phyloP scores from a whole-genome alignment of 192 early-diverging fungal species.

The Podila verticillata region DNA sequence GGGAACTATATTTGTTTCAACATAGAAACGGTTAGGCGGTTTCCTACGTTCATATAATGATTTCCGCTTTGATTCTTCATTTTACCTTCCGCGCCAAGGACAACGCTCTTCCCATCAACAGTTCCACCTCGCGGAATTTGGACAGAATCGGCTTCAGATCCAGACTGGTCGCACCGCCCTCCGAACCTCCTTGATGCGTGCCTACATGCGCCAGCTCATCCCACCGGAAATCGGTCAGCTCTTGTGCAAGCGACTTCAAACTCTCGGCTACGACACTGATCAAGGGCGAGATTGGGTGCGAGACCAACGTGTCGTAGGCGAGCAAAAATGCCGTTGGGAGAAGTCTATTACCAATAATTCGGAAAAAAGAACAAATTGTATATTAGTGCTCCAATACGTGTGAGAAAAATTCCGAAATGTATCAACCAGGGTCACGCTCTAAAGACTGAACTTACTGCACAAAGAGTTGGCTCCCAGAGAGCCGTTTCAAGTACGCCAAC shows the following conservation, averaged over 20 bases:
- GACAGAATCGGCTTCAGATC: constrained; percentile 35
- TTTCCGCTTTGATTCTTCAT: not conserved
- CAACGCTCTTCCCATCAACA: constrained; percentile 53
- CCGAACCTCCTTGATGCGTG: not conserved
- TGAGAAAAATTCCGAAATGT: too few relatives aligned
- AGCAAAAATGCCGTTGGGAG: constrained; percentile 68
- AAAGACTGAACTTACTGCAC: constrained; percentile 28
- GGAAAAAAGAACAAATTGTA: too few relatives aligned
- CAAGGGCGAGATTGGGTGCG: constrained; percentile 60
- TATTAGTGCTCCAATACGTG: too few relatives aligned
- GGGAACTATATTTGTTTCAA: constrained; percentile 57
- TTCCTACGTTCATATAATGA: too few relatives aligned
- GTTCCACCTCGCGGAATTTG: constrained; percentile 52
- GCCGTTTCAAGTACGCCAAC: constrained; percentile 20
- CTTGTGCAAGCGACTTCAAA: constrained; percentile 43
- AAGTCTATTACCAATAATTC: constrained; percentile 6
- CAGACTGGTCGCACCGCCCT: not conserved
- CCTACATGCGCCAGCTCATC: constrained; percentile 11
- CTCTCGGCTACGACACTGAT: constrained; percentile 47
- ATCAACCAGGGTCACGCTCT: too few relatives aligned
- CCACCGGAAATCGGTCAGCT: constrained; percentile 57
- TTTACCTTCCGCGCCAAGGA: constrained; percentile 60
- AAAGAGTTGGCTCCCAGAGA: constrained; percentile 22
- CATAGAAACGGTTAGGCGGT: not conserved
- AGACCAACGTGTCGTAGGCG: constrained; percentile 74